Conservation (phyloP, 2,329 filamentous ascomycete genomes). For the Cytospora paraplurivora region DNA sequence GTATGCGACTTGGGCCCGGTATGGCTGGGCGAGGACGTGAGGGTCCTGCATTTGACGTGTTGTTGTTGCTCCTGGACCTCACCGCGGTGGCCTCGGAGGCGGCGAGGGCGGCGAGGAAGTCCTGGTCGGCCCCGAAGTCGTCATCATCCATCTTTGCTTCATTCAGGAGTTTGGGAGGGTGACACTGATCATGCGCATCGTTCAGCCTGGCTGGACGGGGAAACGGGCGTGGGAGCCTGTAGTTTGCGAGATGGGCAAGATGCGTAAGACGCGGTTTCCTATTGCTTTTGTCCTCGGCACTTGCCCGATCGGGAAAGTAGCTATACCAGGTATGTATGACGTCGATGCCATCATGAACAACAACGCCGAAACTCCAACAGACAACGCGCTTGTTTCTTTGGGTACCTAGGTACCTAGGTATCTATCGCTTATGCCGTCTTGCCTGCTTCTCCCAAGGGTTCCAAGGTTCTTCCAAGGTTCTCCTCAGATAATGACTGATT, state of each 20-base stretch:
- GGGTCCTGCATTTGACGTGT: conserved; percentile 45
- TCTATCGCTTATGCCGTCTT: too few species aligned
- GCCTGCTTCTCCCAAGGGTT: too few species aligned
- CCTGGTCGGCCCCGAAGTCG: conserved; percentile 60
- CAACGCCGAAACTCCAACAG: too few species aligned
- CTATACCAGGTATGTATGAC: not conserved
- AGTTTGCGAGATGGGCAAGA: not conserved
- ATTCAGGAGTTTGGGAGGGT: not conserved
- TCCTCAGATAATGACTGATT: too few species aligned
- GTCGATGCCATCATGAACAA: not conserved
- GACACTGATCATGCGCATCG: not conserved
- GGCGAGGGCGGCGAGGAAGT: conserved; percentile 58
- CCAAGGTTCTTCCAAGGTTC: too few species aligned
- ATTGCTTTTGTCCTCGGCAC: not conserved
- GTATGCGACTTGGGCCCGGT: conserved; percentile 34
- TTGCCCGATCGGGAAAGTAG: conserved; percentile 1
- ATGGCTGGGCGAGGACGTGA: conserved; percentile 31
- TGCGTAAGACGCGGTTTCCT: too few species aligned
- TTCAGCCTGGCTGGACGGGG: not conserved
- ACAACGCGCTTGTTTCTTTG: too few species aligned
- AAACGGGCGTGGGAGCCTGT: not conserved
- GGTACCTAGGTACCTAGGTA: too few species aligned
- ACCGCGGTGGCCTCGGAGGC: conserved; percentile 43
- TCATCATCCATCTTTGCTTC: conserved; percentile 50
- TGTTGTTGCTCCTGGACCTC: conserved; percentile 51